Percentiles rank a stretch among this genome's conserved stretches.
phyloP scores from a whole-genome alignment of 768 basidiomycete genomes.

The Suillus tomentosus region DNA sequence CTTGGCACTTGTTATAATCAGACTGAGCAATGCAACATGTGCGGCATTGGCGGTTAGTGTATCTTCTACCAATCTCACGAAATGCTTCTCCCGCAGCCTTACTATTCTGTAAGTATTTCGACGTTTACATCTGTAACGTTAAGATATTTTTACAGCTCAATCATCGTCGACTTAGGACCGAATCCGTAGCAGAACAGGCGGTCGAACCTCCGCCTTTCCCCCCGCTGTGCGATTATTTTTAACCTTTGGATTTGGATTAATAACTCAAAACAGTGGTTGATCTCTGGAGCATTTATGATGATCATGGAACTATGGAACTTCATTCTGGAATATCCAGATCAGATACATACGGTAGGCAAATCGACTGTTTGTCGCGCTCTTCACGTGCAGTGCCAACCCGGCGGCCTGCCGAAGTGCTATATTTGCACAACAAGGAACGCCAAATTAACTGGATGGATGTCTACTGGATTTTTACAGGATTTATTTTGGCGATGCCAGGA shows the following conservation, averaged over 20 bases:
- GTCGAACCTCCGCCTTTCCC: not conserved
- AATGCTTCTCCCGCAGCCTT: not conserved
- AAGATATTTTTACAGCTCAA: not conserved
- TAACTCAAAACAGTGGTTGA: not conserved
- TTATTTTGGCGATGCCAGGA: not conserved
- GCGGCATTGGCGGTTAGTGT: not conserved
- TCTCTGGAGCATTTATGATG: not conserved
- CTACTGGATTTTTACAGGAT: not conserved
- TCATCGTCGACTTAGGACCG: not conserved
- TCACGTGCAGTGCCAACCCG: not conserved
- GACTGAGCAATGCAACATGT: too few species aligned
- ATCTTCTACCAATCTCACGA: not conserved
- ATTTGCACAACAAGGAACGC: not conserved
- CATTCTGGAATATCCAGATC: not conserved
- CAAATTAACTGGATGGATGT: not conserved
- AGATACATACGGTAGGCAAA: not conserved
- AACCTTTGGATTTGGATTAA: not conserved
- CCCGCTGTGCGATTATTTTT: not conserved
- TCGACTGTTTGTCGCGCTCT: not conserved
- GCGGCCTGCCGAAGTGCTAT: not conserved
- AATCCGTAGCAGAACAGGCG: not conserved
- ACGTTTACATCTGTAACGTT: not conserved
- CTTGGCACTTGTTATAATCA: too few species aligned
- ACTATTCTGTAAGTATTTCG: not conserved
- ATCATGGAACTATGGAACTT: not conserved